Conservation (phyloP, 768 basidiomycete genomes). For the Clitopilus hobsonii region DNA sequence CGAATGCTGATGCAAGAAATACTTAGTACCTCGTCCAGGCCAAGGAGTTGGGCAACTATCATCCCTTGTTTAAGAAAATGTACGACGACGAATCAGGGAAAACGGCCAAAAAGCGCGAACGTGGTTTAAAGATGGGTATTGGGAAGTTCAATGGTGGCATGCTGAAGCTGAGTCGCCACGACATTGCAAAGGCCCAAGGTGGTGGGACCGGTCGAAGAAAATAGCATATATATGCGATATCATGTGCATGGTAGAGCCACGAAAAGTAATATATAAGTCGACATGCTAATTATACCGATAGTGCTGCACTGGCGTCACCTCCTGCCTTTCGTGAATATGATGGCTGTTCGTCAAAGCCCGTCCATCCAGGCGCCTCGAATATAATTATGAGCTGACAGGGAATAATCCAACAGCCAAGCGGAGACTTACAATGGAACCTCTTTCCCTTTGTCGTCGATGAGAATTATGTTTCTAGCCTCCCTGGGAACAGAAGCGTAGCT, state of each 20-base stretch:
- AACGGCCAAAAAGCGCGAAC: slow-evolving; percentile 44
- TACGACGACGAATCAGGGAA: slow-evolving; percentile 36
- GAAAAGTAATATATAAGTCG: slow-evolving; percentile 6
- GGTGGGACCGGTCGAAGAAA: slow-evolving; percentile 18
- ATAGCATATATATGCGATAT: neutral
- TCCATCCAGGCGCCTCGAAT: neutral
- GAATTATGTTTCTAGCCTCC: slow-evolving; percentile 22
- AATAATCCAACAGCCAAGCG: neutral
- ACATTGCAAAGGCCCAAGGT: slow-evolving; percentile 39
- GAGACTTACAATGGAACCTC: slow-evolving; percentile 27
- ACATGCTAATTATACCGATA: neutral
- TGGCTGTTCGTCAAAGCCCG: neutral
- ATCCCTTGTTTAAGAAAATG: slow-evolving; percentile 68
- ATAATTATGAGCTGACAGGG: neutral
- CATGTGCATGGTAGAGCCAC: neutral
- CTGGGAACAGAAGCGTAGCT: slow-evolving; percentile 20
- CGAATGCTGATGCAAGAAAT: slow-evolving; percentile 4
- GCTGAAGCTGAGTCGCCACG: slow-evolving; percentile 58
- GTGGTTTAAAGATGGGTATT: slow-evolving; percentile 74
- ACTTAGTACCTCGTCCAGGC: slow-evolving; percentile 41
- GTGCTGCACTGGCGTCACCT: neutral
- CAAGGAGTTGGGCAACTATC: slow-evolving; percentile 82
- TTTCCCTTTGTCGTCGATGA: slow-evolving; percentile 27
- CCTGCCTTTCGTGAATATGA: neutral
- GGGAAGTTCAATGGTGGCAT: slow-evolving; percentile 71